Conservation (phyloP, 192 early-diverging fungal species). For the Backusella luteola region DNA sequence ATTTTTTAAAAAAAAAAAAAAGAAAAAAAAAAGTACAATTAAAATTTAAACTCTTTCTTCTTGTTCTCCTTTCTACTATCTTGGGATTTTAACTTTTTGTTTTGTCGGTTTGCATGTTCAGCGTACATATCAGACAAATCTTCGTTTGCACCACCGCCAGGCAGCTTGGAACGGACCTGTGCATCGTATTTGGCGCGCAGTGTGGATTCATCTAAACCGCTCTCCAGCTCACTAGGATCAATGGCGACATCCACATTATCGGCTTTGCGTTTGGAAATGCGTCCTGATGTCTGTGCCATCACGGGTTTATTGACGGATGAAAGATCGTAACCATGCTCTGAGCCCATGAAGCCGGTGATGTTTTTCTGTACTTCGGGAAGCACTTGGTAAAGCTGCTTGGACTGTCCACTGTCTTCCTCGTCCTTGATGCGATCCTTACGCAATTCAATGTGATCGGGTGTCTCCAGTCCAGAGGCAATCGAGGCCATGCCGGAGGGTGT, state of each 20-base stretch:
- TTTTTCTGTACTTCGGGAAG: slow-evolving; percentile 69
- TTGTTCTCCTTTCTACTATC: slow-evolving; percentile 43
- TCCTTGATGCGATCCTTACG: slow-evolving; percentile 69
- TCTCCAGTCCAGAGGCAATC: slow-evolving; percentile 76
- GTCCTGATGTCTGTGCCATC: slow-evolving; percentile 47
- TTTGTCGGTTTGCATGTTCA: slow-evolving; percentile 72
- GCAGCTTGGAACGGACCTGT: slow-evolving; percentile 48
- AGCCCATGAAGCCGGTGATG: slow-evolving; percentile 90
- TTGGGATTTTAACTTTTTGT: slow-evolving; percentile 69
- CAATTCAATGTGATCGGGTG: slow-evolving; percentile 83
- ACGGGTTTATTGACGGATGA: slow-evolving; percentile 43
- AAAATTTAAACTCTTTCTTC: slow-evolving; percentile 46
- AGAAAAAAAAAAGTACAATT: neutral
- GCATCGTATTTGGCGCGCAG: slow-evolving; percentile 79
- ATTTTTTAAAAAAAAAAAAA: neutral
- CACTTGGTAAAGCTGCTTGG: slow-evolving; percentile 83
- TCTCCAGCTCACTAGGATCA: slow-evolving; percentile 89
- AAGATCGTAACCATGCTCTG: slow-evolving; percentile 88
- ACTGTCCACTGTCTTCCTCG: slow-evolving; percentile 30
- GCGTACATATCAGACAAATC: slow-evolving; percentile 90
- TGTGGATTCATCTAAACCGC: slow-evolving; percentile 68
- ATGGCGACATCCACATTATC: slow-evolving; percentile 80
- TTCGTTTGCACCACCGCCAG: slow-evolving; percentile 52
- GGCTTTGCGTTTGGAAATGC: slow-evolving; percentile 48
- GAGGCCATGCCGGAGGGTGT: slow-evolving; percentile 82